Percentiles rank a stretch among this genome's conserved stretches.
Conservation (phyloP, 148 eudicot genomes). For the Pouteria glomerata region DNA sequence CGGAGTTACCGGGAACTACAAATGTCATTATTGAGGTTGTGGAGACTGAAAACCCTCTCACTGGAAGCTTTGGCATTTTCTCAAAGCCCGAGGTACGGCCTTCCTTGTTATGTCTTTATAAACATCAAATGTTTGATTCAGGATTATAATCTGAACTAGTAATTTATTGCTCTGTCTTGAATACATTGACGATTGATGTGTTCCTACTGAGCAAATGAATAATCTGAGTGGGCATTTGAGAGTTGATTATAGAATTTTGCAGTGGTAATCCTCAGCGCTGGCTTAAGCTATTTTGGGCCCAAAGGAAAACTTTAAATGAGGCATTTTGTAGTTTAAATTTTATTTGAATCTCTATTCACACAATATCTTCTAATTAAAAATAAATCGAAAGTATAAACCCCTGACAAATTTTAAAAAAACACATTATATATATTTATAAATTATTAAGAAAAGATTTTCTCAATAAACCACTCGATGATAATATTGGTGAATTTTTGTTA, state of each 20-base stretch:
- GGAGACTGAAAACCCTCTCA: conserved; percentile 52
- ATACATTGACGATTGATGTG: background rate
- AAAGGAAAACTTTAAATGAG: no score
- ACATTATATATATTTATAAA: no score
- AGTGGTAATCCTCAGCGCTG: background rate
- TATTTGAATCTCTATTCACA: no score
- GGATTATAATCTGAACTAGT: background rate
- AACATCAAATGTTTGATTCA: background rate
- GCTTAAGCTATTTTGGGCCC: no score
- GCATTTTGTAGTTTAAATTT: no score
- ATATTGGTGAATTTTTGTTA: no score
- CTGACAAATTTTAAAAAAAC: no score
- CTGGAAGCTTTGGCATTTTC: conserved; percentile 60
- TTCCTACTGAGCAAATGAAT: background rate
- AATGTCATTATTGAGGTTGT: conserved; percentile 67
- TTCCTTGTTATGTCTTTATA: background rate
- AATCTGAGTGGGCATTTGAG: background rate
- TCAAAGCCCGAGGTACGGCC: conserved; percentile 75
- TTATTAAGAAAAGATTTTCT: no score
- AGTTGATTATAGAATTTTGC: background rate
- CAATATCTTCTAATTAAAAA: no score
- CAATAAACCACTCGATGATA: no score
- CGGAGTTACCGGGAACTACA: conserved; percentile 65
- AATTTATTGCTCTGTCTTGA: background rate
- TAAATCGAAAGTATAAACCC: no score